Base-by-base conservation (phyloP, 73 alveolate species). In the Paraurostyla sp. region DNA sequence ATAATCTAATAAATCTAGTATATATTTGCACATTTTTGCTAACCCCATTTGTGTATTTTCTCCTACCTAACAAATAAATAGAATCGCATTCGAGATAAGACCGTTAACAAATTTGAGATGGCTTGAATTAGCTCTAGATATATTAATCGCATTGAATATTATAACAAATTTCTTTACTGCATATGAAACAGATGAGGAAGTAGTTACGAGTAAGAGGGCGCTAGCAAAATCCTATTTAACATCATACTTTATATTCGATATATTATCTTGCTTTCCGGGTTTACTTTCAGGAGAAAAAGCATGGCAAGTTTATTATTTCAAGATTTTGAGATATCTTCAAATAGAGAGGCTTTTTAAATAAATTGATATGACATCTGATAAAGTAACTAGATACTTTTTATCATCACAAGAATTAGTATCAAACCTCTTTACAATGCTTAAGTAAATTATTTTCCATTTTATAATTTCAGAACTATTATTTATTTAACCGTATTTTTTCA, bases 41-140 rank as follows among this genome's bases (percentile, higher is more conserved):
- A 32, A 56, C 71, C 15, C 71, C 71, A 56, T 56, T 15, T 56
- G 71, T 56, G 71, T 56, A 56, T 56, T 15, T 15, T 22, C 9
- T 30, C 27, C 15, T 60, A 2, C 25, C 4, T 29, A 60, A 60
- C 3, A 13, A 27, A 20, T n/a, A 9, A 29, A 29, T 27, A 27
- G 49, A 13, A 60, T 60, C 50, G 78, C 78, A 18, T 60, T 60
- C 32, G 78, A 60, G 3, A 60, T 60, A 9, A 25, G 13, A 11
- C 78, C 78, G 4, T 60, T 60, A 30, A 6, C 22, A 25, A 18
- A 23, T 3, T 23, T 60, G 15, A 60, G 50, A 27, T 60, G 78
- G 78, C 78, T 60, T 9, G 78, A 60, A 33, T 60, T 60, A 29
- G 45, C 78, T 9, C 45, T 60, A 2, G 78, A 60, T 60, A 29